Conservation (phyloP, 1,284 basidiomycete genomes). For the Rhodotorula sp. region DNA sequence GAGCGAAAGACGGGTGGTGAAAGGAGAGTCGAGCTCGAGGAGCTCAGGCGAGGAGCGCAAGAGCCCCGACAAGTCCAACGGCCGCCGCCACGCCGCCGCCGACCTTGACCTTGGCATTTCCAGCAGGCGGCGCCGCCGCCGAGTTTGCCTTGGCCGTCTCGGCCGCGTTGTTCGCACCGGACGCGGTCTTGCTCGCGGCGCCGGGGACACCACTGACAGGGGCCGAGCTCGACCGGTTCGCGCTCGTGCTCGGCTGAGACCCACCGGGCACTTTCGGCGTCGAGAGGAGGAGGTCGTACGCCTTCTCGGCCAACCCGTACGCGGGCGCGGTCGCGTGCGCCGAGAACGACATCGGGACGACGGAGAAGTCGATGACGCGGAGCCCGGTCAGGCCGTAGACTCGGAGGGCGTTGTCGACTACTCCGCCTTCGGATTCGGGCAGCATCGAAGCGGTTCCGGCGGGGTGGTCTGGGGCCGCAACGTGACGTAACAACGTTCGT, state of each 20-base stretch:
- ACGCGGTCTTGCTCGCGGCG: background rate
- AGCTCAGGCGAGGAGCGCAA: background rate
- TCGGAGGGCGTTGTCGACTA: slow-evolving; percentile 64
- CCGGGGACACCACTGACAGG: background rate
- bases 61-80: background rate
- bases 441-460: slow-evolving; percentile 61
- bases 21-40: background rate
- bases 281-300: slow-evolving; percentile 23
- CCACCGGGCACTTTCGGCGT: slow-evolving; percentile 14
- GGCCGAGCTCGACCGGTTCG: background rate
- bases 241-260: background rate
- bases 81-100: background rate
- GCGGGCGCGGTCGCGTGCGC: slow-evolving; percentile 29
- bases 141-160: background rate
- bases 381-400: slow-evolving; percentile 72
- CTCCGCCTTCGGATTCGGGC: slow-evolving; percentile 69
- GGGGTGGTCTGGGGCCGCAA: slow-evolving; percentile 4
- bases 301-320: slow-evolving; percentile 33
- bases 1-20: background rate
- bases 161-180: background rate
- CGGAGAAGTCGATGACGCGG: slow-evolving; percentile 50
- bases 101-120: background rate
- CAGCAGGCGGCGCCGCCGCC: background rate
- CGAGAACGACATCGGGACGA: slow-evolving; percentile 29
- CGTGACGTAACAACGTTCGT: too few species aligned